A percentile compares a stretch with the other conserved stretches of the same genome.
These are phyloP conservation scores for Suillus placidus DNA, from an alignment of 768 basidiomycete species.

Conservation along the genomic window DNA sequence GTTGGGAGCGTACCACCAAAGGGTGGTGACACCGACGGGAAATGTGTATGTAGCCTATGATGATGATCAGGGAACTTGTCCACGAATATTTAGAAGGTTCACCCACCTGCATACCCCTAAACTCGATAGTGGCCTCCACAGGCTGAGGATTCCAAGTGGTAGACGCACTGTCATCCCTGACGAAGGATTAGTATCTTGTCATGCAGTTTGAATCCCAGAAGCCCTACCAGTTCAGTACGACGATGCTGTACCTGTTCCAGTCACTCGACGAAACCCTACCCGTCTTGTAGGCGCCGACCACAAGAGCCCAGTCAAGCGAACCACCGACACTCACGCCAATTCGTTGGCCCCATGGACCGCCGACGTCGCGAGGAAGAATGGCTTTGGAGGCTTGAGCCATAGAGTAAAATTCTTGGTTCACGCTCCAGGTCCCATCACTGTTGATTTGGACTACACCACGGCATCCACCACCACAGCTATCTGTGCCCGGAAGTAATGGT, in stretches of 20 bases:
- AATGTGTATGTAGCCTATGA: constrained; percentile 69
- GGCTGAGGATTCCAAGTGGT: constrained; percentile 56
- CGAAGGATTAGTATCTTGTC: constrained; percentile 1
- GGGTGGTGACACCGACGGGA: constrained; percentile 70
- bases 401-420: constrained; percentile 78
- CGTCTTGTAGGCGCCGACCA: constrained; percentile 70
- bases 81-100: background rate
- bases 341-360: constrained; percentile 70
- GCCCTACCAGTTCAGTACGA: constrained; percentile 68
- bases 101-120: constrained; percentile 60
- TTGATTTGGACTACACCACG: constrained; percentile 70
- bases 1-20: constrained; percentile 49
- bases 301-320: constrained; percentile 54
- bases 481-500: constrained; percentile 66
- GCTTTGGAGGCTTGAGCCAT: constrained; percentile 80
- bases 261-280: constrained; percentile 53
- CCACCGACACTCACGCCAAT: constrained; percentile 68
- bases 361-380: constrained; percentile 64
- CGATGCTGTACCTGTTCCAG: constrained; percentile 67
- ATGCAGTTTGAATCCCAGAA: background rate
- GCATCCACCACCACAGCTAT: constrained; percentile 67
- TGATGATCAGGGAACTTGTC: background rate
- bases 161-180: constrained; percentile 51
- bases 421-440: constrained; percentile 58
- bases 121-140: constrained; percentile 62